These are phyloP conservation scores for Microsporum ferrugineum DNA, from an alignment of 2,329 filamentous ascomycete species.

Conservation along the genomic window DNA sequence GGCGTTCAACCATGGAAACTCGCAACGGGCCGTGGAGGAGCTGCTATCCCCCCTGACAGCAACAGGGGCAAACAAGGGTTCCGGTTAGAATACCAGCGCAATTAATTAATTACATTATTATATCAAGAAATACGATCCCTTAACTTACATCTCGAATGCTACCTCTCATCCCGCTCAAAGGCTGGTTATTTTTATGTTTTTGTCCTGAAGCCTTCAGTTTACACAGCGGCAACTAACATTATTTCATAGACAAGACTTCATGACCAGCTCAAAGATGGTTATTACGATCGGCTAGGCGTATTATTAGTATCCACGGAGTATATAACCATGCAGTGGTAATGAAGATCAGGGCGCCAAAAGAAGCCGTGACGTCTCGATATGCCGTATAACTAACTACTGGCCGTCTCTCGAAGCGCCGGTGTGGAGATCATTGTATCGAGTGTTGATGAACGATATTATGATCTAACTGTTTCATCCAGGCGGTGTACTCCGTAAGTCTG, in stretches of 20 bases:
- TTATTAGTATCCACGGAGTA: too few species aligned
- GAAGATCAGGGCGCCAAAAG: neutral
- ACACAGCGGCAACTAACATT: neutral
- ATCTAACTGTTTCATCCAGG: too few species aligned
- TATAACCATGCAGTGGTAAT: neutral
- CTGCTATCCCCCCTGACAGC: too few species aligned
- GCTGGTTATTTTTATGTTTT: too few species aligned
- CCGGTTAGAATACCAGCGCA: too few species aligned
- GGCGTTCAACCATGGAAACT: too few species aligned
- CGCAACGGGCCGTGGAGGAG: too few species aligned
- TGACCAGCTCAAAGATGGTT: neutral
- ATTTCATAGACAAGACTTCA: neutral
- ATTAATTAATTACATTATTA: too few species aligned
- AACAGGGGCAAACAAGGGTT: too few species aligned
- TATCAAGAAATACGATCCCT: too few species aligned
- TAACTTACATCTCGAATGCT: too few species aligned
- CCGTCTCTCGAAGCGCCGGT: neutral
- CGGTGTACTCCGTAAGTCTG: neutral
- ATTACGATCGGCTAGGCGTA: neutral
- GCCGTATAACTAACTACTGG: neutral
- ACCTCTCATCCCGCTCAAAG: too few species aligned
- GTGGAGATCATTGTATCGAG: neutral
- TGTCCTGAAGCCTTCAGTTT: neutral
- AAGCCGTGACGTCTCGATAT: neutral
- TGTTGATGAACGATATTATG: neutral